Evolutionary conservation across 345 rosid species (phyloP), one percentile per base, ranked within the genome.

Genomic region (Populus davidiana): DNA sequence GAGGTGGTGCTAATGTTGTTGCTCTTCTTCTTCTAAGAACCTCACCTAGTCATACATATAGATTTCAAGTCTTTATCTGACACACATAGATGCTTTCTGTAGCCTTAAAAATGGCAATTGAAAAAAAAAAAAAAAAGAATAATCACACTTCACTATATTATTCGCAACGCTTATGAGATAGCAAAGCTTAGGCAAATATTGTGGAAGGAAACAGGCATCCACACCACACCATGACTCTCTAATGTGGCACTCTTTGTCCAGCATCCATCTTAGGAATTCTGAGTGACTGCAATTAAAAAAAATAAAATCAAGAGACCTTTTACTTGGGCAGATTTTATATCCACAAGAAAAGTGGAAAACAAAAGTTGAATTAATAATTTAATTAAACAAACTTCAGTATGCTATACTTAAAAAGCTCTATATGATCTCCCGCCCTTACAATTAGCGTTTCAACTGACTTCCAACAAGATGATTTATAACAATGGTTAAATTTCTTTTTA

Each of bases 201-300:
- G 17, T 23, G 36, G 8, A 12, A 47, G 36, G 16, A 23, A 59
- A 31, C 11, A 12, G 41, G 67, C 3, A 44, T 73, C 74, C 77
- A 73, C 67, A 25, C 59, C 80, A 70, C 83, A 67, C 49, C 74
- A 67, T 47, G 67, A 59, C 27, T 33, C 18, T 62, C 63, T 35
- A 70, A 33, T 31, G 12, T 25, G 5, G 56, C 67, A 71, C 66
- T 74, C 23, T 39, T 70, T 71, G 21, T 3, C 38, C 75, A 21
- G 67, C 52, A 44, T 79, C 79, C 66, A 29, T 29, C 31, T 69
- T 31, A 47, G 62, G 43, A 73, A 14, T 29, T 47, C 3, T 36
- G 59, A 12, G 36, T 49, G 65, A 77, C 81, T 80, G 74, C 61
- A 71, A 52, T 8, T 2, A 7, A 7, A 20, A 20, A 52, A 6